Conservation (phyloP, 1,284 basidiomycete genomes). For the Apiotrichum siamense region DNA sequence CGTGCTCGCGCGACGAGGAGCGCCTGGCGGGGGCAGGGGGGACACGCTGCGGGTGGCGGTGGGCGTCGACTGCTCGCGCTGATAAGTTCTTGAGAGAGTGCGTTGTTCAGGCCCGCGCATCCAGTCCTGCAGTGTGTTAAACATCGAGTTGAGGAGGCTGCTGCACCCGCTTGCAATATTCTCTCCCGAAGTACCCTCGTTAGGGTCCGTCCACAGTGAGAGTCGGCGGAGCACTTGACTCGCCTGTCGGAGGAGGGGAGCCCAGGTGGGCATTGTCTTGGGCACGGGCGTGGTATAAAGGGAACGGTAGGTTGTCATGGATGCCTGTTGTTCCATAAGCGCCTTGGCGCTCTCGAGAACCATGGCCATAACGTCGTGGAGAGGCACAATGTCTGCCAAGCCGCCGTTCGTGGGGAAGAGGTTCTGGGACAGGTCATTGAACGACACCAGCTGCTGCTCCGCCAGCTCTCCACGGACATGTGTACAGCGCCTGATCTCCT, state of each 20-base stretch:
- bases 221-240: conserved; percentile 17
- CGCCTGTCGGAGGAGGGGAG: conserved; percentile 21
- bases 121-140: conserved; percentile 30
- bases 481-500: conserved; percentile 30
- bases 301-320: conserved; percentile 18
- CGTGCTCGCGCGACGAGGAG: neutral
- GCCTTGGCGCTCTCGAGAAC: conserved; percentile 34
- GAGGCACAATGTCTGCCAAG: conserved; percentile 17
- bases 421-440: conserved; percentile 22
- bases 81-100: too few relatives aligned
- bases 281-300: conserved; percentile 9
- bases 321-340: conserved; percentile 37
- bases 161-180: conserved; percentile 33
- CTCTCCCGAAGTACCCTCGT: conserved; percentile 14
- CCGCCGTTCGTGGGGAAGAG: conserved; percentile 11
- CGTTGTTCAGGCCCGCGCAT: too few relatives aligned
- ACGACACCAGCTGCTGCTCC: conserved; percentile 24
- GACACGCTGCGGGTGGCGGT: neutral
- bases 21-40: neutral
- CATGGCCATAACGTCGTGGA: conserved; percentile 31
- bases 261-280: conserved; percentile 21
- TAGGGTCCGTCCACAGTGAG: conserved; percentile 7
- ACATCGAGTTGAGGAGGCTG: conserved; percentile 39
- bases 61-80: conserved; percentile 1
- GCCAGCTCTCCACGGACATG: conserved; percentile 25